phyloP scores from a whole-genome alignment of 1,284 basidiomycete species.

The Cutaneotrichosporon arboriforme region DNA sequence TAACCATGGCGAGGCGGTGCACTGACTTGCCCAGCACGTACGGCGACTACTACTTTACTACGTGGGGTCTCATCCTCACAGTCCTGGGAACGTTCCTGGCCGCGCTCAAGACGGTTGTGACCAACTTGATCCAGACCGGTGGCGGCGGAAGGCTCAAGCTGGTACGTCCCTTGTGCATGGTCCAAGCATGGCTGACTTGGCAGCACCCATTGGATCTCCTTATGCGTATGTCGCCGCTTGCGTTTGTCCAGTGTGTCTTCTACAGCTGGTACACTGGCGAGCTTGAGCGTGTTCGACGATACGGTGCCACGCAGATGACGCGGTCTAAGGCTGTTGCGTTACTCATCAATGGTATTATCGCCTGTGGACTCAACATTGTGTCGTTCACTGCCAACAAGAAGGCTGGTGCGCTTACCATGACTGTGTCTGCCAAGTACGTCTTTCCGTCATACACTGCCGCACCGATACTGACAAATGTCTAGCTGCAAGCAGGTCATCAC shows the following conservation, averaged over 20 bases:
- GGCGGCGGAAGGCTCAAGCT: constrained; percentile 46
- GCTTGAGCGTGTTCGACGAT: constrained; percentile 58
- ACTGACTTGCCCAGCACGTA: constrained; percentile 61
- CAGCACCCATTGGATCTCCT: constrained; percentile 82
- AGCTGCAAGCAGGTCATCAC: constrained; percentile 86
- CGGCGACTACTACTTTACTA: constrained; percentile 82
- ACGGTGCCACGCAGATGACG: constrained; percentile 55
- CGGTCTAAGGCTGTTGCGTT: constrained; percentile 56
- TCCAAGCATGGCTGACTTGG: no score
- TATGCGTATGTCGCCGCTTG: constrained; percentile 75
- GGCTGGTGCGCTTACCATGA: constrained; percentile 58
- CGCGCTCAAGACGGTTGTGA: constrained; percentile 83
- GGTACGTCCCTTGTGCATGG: no score
- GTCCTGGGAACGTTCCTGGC: constrained; percentile 81
- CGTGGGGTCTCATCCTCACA: constrained; percentile 74
- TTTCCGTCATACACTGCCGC: background rate
- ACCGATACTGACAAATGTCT: background rate
- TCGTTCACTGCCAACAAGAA: constrained; percentile 87
- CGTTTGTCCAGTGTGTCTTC: constrained; percentile 75
- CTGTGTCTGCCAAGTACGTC: constrained; percentile 45
- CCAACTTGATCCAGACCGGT: constrained; percentile 65
- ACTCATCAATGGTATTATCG: constrained; percentile 71
- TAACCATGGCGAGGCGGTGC: constrained; percentile 39
- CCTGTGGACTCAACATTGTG: constrained; percentile 84
- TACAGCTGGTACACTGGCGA: constrained; percentile 75